Percentiles rank a stretch among this genome's conserved stretches.
phyloP scores from a whole-genome alignment of 169 alveolate genomes.

The Plasmodium vinckei region DNA sequence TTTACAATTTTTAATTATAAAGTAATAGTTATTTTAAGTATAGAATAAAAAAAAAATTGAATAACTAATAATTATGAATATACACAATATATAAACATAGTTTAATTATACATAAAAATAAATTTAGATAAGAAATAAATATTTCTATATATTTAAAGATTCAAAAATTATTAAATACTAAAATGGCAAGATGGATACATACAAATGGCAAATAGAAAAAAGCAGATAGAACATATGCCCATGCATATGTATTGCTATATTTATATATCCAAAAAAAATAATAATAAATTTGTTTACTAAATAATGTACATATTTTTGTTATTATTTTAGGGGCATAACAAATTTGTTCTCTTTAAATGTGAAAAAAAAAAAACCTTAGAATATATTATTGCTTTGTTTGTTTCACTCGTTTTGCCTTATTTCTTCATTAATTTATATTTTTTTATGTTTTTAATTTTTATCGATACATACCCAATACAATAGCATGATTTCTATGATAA shows the following conservation, averaged over 20 bases:
- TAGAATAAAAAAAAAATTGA: slow-evolving; percentile 7
- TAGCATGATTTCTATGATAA: slow-evolving; percentile 98
- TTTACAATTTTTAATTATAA: not conserved
- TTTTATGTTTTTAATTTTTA: slow-evolving; percentile 81
- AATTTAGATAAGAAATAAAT: not conserved
- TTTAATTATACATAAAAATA: slow-evolving; percentile 11
- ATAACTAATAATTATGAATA: slow-evolving; percentile 19
- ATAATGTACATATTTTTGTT: too few relatives aligned
- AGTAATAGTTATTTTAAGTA: slow-evolving; percentile 5
- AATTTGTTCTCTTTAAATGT: too few relatives aligned
- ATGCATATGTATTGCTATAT: too few relatives aligned
- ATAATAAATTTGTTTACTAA: too few relatives aligned
- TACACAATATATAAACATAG: not conserved
- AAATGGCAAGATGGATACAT: not conserved
- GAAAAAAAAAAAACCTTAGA: too few relatives aligned
- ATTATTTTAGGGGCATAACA: too few relatives aligned
- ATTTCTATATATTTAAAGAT: not conserved
- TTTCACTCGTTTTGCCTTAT: not conserved
- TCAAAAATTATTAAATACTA: not conserved
- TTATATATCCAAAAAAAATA: too few relatives aligned
- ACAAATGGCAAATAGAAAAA: too few relatives aligned
- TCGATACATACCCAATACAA: slow-evolving; percentile 97
- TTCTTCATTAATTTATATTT: slow-evolving; percentile 80
- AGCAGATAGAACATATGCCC: too few relatives aligned
- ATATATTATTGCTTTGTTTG: not conserved